Evolutionary conservation across 768 basidiomycete species (phyloP).

Genomic region (Boletus sensibilis): DNA sequence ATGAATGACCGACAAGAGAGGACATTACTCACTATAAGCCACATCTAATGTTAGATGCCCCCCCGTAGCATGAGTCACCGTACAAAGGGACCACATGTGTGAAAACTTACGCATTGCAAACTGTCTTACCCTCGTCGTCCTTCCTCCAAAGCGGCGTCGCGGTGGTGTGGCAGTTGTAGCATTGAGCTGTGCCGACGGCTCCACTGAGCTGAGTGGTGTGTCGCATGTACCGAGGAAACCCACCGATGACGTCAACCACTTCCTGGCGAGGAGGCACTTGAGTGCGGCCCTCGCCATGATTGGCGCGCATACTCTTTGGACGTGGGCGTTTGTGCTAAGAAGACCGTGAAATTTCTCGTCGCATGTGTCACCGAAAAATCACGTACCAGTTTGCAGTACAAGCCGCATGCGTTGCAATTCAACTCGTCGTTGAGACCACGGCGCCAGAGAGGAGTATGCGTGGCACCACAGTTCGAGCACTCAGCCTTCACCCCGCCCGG

Average conservation of each 20-base stretch:
- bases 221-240: constrained; percentile 37
- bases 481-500: constrained; percentile 72
- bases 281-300: constrained; percentile 68
- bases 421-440: constrained; percentile 84
- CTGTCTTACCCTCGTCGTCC: constrained; percentile 88
- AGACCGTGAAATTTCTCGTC: background rate
- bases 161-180: constrained; percentile 88
- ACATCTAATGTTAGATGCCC: constrained; percentile 46
- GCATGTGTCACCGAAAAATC: background rate
- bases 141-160: constrained; percentile 89
- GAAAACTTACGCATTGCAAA: constrained; percentile 84
- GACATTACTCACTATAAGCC: constrained; percentile 61
- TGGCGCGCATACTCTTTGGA: constrained; percentile 83
- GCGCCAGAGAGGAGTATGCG: constrained; percentile 85
- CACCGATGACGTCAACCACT: constrained; percentile 71
- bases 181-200: constrained; percentile 58
- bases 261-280: constrained; percentile 66
- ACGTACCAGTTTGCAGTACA: constrained; percentile 83
- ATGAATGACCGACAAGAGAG: background rate
- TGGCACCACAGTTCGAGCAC: constrained; percentile 86
- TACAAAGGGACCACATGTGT: background rate
- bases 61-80: constrained; percentile 11
- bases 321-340: constrained; percentile 81
- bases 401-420: constrained; percentile 86
- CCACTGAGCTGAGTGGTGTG: constrained; percentile 31